Percentiles rank a stretch among this genome's conserved stretches.
Evolutionary conservation across 2,329 filamentous ascomycete species (phyloP).

Genomic region (Pseudogymnoascus sp.): DNA sequence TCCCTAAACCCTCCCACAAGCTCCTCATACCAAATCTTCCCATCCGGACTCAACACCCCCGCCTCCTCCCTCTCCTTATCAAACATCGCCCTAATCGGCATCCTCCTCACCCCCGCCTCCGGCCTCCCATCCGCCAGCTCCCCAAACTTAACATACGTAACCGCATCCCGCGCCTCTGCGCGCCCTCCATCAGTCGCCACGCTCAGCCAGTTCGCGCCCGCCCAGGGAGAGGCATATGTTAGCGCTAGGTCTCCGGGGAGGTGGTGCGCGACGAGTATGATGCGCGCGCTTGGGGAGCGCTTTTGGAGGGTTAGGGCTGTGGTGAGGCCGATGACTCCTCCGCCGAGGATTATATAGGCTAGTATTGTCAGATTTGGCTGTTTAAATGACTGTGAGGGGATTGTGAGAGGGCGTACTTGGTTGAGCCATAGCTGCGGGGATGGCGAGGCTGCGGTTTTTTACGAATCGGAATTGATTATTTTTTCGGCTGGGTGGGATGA

Average conservation of each 20-base stretch:
- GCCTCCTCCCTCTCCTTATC: conserved; percentile 21
- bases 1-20: conserved; percentile 33
- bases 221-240: conserved; percentile 39
- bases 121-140: conserved; percentile 21
- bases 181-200: conserved; percentile 12
- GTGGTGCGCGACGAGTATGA: conserved; percentile 37
- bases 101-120: conserved; percentile 19
- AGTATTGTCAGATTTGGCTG: neutral
- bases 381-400: neutral
- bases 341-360: conserved; percentile 21
- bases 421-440: neutral
- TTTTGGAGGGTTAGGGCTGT: conserved; percentile 34
- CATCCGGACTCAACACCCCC: conserved; percentile 31
- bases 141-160: conserved; percentile 17
- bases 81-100: conserved; percentile 14
- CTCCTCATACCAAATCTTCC: conserved; percentile 38
- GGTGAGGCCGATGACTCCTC: conserved; percentile 37
- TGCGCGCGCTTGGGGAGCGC: conserved; percentile 30
- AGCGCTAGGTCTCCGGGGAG: conserved; percentile 36
- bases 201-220: conserved; percentile 16
- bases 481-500: neutral
- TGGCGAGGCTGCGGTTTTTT: neutral
- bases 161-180: conserved; percentile 14
- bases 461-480: neutral
- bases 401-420: neutral